These are phyloP conservation scores for Cladophialophora carrionii DNA, from an alignment of 2,329 filamentous ascomycete species.

Conservation along the genomic window DNA sequence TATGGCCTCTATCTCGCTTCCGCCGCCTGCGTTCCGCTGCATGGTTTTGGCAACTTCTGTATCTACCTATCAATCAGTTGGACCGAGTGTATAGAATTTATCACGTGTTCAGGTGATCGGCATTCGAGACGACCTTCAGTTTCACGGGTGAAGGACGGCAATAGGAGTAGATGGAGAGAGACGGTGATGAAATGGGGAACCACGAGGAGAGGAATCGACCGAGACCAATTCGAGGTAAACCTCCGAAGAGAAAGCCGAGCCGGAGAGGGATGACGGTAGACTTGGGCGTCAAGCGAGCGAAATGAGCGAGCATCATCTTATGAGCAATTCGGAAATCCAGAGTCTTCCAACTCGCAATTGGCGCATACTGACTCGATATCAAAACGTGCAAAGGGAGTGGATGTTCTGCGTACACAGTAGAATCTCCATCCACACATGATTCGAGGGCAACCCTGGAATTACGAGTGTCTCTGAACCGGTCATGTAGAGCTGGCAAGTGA, in stretches of 20 bases:
- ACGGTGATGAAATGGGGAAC: background rate
- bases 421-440: background rate
- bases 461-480: background rate
- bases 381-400: background rate
- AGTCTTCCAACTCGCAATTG: background rate
- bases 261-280: background rate
- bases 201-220: background rate
- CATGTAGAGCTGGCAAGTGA: background rate
- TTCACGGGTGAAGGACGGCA: background rate
- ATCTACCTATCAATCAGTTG: conserved; percentile 32
- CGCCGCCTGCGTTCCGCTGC: conserved; percentile 26
- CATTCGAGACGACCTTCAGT: background rate
- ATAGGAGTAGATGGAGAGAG: background rate
- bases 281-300: background rate
- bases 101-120: background rate
- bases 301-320: background rate
- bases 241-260: conserved; percentile 2
- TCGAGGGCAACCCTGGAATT: background rate
- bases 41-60: conserved; percentile 30
- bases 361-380: background rate
- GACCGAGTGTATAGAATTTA: conserved; percentile 25
- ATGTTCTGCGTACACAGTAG: background rate
- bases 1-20: conserved; percentile 29
- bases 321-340: background rate
- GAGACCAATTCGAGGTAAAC: background rate